Conservation (phyloP, 805 yeast genomes). For the Lipomyces orientalis region DNA sequence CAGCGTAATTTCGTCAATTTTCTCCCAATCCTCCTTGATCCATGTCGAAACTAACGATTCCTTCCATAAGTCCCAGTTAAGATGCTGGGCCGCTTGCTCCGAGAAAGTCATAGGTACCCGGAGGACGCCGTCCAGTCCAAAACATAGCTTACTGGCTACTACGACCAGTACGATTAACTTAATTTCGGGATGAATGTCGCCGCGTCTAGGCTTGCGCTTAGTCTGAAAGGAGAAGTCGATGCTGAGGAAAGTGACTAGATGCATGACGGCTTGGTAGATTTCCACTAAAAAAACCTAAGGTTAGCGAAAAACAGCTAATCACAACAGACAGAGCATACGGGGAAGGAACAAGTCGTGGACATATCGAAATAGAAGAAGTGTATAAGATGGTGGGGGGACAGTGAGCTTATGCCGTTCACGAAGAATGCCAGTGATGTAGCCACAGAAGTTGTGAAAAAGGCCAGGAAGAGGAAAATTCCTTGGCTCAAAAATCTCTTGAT, state of each 20-base stretch:
- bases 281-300: slow-evolving; percentile 15
- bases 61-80: slow-evolving; percentile 36
- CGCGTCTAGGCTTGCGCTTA: neutral
- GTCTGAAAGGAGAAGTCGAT: slow-evolving; percentile 11
- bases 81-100: slow-evolving; percentile 28
- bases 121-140: slow-evolving; percentile 31
- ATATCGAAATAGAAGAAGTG: slow-evolving; percentile 14
- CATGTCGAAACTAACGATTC: neutral
- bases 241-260: slow-evolving; percentile 7
- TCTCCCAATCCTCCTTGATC: slow-evolving; percentile 19
- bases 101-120: slow-evolving; percentile 18
- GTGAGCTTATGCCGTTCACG: neutral
- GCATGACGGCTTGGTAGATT: slow-evolving; percentile 23
- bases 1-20: slow-evolving; percentile 11
- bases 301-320: neutral
- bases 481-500: slow-evolving; percentile 25
- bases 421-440: slow-evolving; percentile 12
- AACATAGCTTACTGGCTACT: slow-evolving; percentile 35
- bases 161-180: slow-evolving; percentile 24
- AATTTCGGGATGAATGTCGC: slow-evolving; percentile 31
- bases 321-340: neutral
- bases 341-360: slow-evolving; percentile 32
- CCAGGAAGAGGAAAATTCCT: slow-evolving; percentile 26
- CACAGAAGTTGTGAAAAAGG: slow-evolving; percentile 11
- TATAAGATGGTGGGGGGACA: slow-evolving; percentile 7